Evolutionary conservation across 176 grass and related monocot genomes (phyloP).

Genomic region (Zizania latifolia): DNA sequence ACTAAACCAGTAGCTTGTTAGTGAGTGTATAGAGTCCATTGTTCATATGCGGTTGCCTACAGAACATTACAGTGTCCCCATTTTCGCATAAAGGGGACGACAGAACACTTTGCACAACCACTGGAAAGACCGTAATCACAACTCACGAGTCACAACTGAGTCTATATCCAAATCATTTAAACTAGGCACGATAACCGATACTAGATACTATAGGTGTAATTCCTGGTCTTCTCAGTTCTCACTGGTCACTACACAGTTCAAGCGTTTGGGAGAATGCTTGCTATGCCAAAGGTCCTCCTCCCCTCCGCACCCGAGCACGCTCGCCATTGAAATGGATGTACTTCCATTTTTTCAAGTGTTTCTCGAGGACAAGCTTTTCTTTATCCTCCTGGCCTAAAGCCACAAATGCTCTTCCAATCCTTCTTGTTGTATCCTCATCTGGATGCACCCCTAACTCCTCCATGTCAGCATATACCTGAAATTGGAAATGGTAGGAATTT

Average conservation of each 20-base stretch:
- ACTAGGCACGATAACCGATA: neutral
- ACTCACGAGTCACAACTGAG: neutral
- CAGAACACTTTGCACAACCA: neutral
- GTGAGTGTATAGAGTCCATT: neutral
- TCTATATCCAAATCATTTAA: neutral
- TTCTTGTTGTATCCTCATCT: constrained; percentile 79
- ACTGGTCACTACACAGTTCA: neutral
- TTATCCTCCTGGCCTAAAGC: constrained; percentile 55
- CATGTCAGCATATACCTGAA: constrained; percentile 73
- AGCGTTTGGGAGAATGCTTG: neutral
- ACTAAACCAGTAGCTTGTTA: neutral
- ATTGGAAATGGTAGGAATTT: neutral
- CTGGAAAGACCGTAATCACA: neutral
- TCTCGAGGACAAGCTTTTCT: constrained; percentile 47
- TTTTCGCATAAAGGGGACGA: neutral
- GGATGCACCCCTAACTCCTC: constrained; percentile 72
- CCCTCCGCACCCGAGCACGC: constrained; percentile 42
- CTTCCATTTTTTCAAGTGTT: constrained; percentile 75
- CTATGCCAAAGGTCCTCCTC: constrained; percentile 38
- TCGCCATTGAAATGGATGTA: constrained; percentile 81
- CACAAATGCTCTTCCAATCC: constrained; percentile 65
- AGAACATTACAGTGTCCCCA: neutral
- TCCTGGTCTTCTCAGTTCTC: neutral
- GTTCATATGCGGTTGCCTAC: neutral
- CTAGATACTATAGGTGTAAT: neutral